A percentile compares a stretch with the other conserved stretches of the same genome.
Evolutionary conservation across 177 flowering plant species (phyloP).

Genomic region (Vitis hybrid): DNA sequence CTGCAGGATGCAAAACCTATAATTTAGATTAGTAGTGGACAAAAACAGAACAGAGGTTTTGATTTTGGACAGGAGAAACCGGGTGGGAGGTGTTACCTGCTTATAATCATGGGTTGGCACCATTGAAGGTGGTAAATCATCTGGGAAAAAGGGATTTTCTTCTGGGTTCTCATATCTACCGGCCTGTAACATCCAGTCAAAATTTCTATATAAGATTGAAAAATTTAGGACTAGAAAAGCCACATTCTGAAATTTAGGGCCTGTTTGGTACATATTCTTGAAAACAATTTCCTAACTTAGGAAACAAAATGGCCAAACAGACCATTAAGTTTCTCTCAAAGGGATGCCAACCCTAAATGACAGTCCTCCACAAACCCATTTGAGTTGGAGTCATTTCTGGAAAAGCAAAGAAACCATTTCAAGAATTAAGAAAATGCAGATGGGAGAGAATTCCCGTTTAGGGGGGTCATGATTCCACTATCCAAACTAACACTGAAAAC

Average conservation of each 20-base stretch:
- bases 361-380: not conserved
- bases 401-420: not conserved
- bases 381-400: too few relatives aligned
- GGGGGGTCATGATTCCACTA: too few relatives aligned
- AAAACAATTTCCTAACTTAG: too few relatives aligned
- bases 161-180: slow-evolving; percentile 81
- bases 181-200: slow-evolving; percentile 34
- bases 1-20: slow-evolving; percentile 72
- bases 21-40: not conserved
- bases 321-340: too few relatives aligned
- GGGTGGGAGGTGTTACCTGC: slow-evolving; percentile 24
- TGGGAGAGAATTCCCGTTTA: not conserved
- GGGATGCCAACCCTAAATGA: not conserved
- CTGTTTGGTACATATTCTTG: too few relatives aligned
- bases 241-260: too few relatives aligned
- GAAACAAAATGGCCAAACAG: too few relatives aligned
- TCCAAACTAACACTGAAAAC: too few relatives aligned
- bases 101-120: slow-evolving; percentile 33
- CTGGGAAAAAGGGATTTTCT: slow-evolving; percentile 84
- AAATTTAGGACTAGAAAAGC: too few relatives aligned
- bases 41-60: not conserved
- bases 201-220: too few relatives aligned
- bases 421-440: too few relatives aligned
- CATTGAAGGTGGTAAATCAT: slow-evolving; percentile 49
- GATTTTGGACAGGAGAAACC: not conserved